Evolutionary conservation across 192 early-diverging fungal species (phyloP).

Genomic region (Umbelopsis ramanniana): DNA sequence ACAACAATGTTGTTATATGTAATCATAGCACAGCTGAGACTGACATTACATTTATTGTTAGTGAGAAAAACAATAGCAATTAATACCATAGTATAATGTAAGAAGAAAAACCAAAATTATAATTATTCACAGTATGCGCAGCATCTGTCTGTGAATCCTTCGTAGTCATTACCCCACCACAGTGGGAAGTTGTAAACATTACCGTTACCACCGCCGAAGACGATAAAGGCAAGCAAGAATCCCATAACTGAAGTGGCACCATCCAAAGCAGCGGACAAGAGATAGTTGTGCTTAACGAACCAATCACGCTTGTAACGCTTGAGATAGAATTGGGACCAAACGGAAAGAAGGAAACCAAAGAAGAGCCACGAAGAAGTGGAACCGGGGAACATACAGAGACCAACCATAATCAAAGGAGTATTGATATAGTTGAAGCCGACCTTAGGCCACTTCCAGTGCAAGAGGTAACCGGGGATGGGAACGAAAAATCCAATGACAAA

Average conservation of each 20-base stretch:
- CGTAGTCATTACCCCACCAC: constrained; percentile 41
- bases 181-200: constrained; percentile 32
- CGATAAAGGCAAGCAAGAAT: constrained; percentile 40
- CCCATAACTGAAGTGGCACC: constrained; percentile 54
- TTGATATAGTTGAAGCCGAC: constrained; percentile 56
- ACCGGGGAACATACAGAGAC: constrained; percentile 36
- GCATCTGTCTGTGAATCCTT: constrained; percentile 14
- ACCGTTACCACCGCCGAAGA: constrained; percentile 33
- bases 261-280: constrained; percentile 68
- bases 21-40: not conserved
- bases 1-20: not conserved
- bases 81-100: constrained; percentile 10
- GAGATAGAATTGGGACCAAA: constrained; percentile 48
- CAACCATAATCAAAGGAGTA: constrained; percentile 43
- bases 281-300: constrained; percentile 73
- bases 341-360: constrained; percentile 52
- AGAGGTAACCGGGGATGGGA: constrained; percentile 52
- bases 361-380: constrained; percentile 40
- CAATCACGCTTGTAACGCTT: constrained; percentile 55
- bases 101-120: not conserved
- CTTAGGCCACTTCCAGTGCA: constrained; percentile 48
- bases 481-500: constrained; percentile 54
- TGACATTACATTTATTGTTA: not conserved
- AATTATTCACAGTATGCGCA: constrained; percentile 6
- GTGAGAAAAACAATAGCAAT: not conserved